Evolutionary conservation across 129 eudicot species (phyloP).

Genomic region (Kitagawia praeruptora): DNA sequence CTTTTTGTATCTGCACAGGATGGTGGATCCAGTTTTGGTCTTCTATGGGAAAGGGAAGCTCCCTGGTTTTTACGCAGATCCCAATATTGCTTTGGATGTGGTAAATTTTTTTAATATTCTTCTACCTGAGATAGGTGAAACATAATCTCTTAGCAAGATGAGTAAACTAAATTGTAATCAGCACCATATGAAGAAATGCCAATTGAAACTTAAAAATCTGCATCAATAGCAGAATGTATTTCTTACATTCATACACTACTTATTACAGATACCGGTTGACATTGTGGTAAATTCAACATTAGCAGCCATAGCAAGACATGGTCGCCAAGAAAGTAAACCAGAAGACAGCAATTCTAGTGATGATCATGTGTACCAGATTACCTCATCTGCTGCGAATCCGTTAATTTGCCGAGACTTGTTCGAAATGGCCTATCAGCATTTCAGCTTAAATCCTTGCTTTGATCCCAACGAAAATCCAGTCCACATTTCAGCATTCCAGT

Average conservation of each 20-base stretch:
- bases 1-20: neutral
- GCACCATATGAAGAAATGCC: too few relatives aligned
- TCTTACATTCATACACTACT: neutral
- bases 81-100: neutral
- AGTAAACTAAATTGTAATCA: too few relatives aligned
- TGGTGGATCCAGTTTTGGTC: neutral
- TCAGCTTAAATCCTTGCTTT: neutral
- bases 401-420: neutral
- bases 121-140: too few relatives aligned
- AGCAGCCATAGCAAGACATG: neutral
- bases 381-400: neutral
- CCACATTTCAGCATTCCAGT: neutral
- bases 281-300: neutral
- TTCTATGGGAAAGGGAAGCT: neutral
- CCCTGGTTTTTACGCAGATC: neutral
- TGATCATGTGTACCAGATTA: neutral
- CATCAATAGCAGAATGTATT: neutral
- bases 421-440: neutral
- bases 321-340: neutral
- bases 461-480: neutral
- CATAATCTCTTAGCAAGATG: too few relatives aligned
- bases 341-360: neutral
- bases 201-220: neutral
- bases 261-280: neutral
- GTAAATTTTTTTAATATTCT: too few relatives aligned